A percentile compares a stretch with the other conserved stretches of the same genome.
Evolutionary conservation across 176 grass and related monocot genomes (phyloP).

Genomic region (Oryza brachyantha): DNA sequence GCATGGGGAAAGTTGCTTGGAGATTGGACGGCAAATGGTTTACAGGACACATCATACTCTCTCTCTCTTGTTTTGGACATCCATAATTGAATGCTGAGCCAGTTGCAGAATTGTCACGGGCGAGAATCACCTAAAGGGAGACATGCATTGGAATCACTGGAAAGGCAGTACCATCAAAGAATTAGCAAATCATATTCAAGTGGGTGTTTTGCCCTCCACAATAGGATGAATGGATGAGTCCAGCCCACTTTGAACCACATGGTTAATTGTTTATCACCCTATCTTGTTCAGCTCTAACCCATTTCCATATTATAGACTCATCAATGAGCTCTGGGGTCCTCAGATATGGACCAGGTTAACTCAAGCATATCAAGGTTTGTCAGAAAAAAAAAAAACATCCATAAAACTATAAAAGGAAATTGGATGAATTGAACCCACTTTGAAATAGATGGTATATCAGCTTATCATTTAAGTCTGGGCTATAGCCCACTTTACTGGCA

Average conservation of each 20-base stretch:
- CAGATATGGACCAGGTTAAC: background rate
- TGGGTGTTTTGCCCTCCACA: background rate
- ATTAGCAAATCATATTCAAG: background rate
- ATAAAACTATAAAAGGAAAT: background rate
- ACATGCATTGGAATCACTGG: background rate
- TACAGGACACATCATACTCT: background rate
- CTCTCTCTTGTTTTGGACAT: conserved; percentile 17
- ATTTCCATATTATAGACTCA: background rate
- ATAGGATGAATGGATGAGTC: background rate
- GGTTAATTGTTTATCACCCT: background rate
- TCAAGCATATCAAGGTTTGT: background rate
- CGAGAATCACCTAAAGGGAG: conserved; percentile 6
- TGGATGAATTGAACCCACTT: background rate
- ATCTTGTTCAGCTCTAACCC: background rate
- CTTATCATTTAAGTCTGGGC: background rate
- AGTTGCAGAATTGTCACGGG: conserved; percentile 16
- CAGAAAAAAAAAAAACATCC: background rate
- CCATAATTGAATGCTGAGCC: conserved; percentile 6
- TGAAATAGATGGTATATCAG: background rate
- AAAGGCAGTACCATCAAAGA: background rate
- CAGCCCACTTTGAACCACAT: background rate
- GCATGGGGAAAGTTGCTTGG: conserved; percentile 18
- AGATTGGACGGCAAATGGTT: background rate
- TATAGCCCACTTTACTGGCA: background rate
- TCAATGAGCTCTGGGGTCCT: background rate